These are phyloP conservation scores for Leishmania mexicana DNA, from an alignment of 208 protist genomes.

Conservation along the genomic window DNA sequence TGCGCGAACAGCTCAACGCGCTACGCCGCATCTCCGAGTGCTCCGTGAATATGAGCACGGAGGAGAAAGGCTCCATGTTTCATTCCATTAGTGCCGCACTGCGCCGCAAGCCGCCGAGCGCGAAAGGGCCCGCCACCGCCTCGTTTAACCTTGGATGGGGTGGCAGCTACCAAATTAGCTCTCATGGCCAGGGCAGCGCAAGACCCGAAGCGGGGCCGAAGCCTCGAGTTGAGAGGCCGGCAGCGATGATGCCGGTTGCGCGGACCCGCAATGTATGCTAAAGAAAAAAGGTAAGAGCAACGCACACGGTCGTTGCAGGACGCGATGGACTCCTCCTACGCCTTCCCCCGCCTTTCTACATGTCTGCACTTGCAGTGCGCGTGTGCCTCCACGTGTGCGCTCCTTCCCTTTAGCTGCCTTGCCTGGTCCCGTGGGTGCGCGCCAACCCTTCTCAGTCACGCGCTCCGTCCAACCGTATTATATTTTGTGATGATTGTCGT, in stretches of 20 bases:
- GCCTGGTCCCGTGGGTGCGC: not conserved
- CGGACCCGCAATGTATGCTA: not conserved
- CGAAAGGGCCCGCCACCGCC: not conserved
- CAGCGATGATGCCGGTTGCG: not conserved
- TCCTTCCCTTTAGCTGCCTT: not conserved
- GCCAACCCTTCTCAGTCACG: not conserved
- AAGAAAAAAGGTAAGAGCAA: not conserved
- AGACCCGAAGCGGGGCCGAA: no score
- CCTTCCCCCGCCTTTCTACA: not conserved
- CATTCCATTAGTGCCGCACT: constrained; percentile 28
- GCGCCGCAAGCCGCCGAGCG: constrained; percentile 8
- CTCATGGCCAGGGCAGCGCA: not conserved
- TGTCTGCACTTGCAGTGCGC: not conserved
- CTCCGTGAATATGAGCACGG: constrained; percentile 28
- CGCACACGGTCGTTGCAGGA: not conserved
- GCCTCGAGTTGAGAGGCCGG: not conserved
- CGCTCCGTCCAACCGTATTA: not conserved
- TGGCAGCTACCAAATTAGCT: not conserved
- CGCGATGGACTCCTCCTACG: not conserved
- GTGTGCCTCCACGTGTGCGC: not conserved
- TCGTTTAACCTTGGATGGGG: not conserved
- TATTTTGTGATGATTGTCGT: not conserved
- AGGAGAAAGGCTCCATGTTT: constrained; percentile 25
- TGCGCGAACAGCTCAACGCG: constrained; percentile 28
- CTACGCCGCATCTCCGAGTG: constrained; percentile 33